Base-by-base conservation (phyloP, 1,139 yeast species). In the Candida tropicalis region DNA sequence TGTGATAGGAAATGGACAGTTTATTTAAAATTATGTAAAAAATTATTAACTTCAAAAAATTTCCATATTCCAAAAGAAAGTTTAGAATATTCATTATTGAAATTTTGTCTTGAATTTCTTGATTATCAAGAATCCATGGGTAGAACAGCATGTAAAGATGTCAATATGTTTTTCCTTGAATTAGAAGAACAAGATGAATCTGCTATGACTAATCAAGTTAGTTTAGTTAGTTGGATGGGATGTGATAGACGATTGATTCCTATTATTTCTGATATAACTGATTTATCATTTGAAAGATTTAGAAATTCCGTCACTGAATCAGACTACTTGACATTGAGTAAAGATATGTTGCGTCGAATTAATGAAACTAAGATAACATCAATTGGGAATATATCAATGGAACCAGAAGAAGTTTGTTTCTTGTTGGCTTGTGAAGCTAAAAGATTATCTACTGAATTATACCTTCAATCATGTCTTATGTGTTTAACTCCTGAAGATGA, bases 261-360 rank as follows among this genome's bases (percentile, higher is more conserved):
- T 28, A 49, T 62, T 1, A 60, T 67, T 11, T 58, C 69, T 6
- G 70, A 66, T 43, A 65, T 66, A 17, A 68, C 73, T 4, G 72
- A 66, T 42, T 50, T 67, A 31, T 65, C 71, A 5, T 58, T 60
- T 38, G 69, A 66, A 45, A 53, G 66, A 44, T 41, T 46, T 8
- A 49, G 49, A 40, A 38, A 39, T 22, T 47, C 48, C 3, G 53
- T 59, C 3, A 34, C 53, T 2, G 62, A 56, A 25, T 16, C 39
- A 1, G 53, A 54, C 24, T 63, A 59, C 45, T 27, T 39, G 5
- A 27, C 39, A 2, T 42, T 55, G 23, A 49, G 55, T 40, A 29
- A 42, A n/a, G 53, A 46, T 32, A 49, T 58, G 49, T 42, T 43
- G 25, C 27, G 36, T 15, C 48, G 45, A 36, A 36, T 58, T 18